Evolutionary conservation across 148 eudicot species (phyloP).

Genomic region (Dysphania ambrosioides): DNA sequence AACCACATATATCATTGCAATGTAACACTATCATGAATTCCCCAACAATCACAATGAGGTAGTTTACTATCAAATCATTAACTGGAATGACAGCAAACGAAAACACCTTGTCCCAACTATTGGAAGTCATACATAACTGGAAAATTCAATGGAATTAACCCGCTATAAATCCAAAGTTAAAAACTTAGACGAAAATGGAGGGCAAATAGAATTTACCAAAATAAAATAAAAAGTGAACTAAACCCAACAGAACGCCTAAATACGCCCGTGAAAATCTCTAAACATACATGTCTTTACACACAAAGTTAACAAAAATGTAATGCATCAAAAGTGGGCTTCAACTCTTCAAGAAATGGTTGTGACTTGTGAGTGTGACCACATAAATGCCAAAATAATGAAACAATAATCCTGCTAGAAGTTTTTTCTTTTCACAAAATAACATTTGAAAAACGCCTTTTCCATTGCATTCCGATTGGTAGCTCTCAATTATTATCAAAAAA

Average conservation of each 20-base stretch:
- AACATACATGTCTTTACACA: conserved; percentile 16
- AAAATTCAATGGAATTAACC: not conserved
- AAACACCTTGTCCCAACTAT: not conserved
- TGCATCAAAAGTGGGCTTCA: conserved; percentile 25
- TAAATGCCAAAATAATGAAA: conserved; percentile 1
- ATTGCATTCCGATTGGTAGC: not conserved
- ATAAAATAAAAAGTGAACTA: not conserved
- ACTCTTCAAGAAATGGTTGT: no score
- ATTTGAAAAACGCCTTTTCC: conserved; percentile 13
- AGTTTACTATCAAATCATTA: not conserved
- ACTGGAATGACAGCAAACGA: not conserved
- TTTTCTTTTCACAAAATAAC: not conserved
- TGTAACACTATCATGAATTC: not conserved
- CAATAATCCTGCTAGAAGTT: not conserved
- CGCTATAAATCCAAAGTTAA: not conserved
- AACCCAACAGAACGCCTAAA: conserved; percentile 26
- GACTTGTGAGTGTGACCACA: conserved; percentile 14
- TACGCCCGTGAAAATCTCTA: conserved; percentile 16
- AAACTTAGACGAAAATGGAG: not conserved
- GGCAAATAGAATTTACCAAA: no score
- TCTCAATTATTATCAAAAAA: not conserved
- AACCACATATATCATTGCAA: not conserved
- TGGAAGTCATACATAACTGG: not conserved
- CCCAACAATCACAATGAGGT: not conserved
- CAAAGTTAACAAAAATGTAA: conserved; percentile 10